Evolutionary conservation across 2,329 filamentous ascomycete genomes (phyloP).

Genomic region (Dactylellina parvicollis): DNA sequence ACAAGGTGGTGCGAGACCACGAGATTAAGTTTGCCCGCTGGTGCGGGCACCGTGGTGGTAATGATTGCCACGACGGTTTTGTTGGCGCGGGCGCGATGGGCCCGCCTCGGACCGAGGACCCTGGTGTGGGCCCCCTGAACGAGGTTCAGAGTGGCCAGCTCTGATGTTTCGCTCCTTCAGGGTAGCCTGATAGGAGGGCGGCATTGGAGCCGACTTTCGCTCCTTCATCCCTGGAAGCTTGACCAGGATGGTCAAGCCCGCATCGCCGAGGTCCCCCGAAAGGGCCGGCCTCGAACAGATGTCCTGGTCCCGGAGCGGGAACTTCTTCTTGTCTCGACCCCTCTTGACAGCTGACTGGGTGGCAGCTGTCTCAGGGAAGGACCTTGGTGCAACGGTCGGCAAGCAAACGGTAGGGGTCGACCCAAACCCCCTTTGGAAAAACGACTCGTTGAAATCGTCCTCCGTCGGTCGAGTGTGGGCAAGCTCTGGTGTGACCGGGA

Average conservation of each 20-base stretch:
- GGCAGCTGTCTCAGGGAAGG: neutral
- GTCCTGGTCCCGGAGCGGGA: constrained; percentile 18
- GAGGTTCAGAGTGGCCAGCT: constrained; percentile 4
- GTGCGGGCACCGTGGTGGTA: no score
- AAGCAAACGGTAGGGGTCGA: constrained; percentile 57
- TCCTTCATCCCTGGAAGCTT: constrained; percentile 25
- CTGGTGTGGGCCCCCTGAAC: constrained; percentile 2
- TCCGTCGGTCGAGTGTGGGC: constrained; percentile 55
- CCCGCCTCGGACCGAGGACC: constrained; percentile 12
- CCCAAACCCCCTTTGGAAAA: constrained; percentile 57
- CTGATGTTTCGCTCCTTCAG: constrained; percentile 10
- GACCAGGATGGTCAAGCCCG: constrained; percentile 8
- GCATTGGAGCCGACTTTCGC: constrained; percentile 13
- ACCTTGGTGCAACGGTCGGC: constrained; percentile 29
- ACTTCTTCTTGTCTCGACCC: constrained; percentile 15
- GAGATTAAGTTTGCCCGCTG: no score
- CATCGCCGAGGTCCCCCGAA: neutral
- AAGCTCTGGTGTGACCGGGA: constrained; percentile 20
- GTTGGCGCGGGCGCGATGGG: neutral
- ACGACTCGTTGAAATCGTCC: constrained; percentile 56
- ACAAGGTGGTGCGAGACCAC: neutral
- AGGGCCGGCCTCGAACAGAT: constrained; percentile 6
- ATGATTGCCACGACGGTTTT: neutral
- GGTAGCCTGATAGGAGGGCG: constrained; percentile 19
- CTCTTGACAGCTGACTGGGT: neutral